Evolutionary conservation across 306 rosid genomes (phyloP), one percentile per base, ranked within the genome.

Genomic region (Cicer bijugum): DNA sequence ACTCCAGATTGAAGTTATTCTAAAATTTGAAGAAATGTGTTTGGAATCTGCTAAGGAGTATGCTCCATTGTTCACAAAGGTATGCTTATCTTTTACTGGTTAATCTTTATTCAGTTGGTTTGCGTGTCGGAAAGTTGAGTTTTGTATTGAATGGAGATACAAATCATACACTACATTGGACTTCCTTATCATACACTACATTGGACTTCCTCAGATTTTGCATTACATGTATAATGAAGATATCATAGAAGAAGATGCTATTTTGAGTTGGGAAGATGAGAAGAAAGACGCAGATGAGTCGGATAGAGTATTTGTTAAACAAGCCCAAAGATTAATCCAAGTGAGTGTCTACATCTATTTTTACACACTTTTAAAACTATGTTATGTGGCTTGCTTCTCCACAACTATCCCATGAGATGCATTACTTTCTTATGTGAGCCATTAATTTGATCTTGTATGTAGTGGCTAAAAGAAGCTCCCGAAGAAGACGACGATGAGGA

Each of bases 251-350:
- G 99, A 95, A 88, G 96, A 91, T 35, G 99, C 99, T 42, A 80
- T 95, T 87, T 77, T 92, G 62, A 86, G 86, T 80, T 95, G 97
- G 99, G 96, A 87, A 16, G 97, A 89, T 45, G 99, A 95, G 86
- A 92, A 89, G 77, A 82, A 79, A 75, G 86, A 86, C 0, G 97
- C 99, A 0, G 99, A 91, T 12, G 99, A 92, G 65, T 58, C 85
- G 0, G 99, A 95, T 78, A 95, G 81, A 83, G 77, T 88, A 72
- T 95, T 88, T 70, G 89, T 95, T 6, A 86, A 80, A 80, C 91
- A 90, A 80, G 88, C 99, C 1, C 87, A 87, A 79, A 70, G 51
- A 23, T 85, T 95, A 19, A 90, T 91, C 75, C 87, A 87, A 81
- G 99, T 91, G 82, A 81, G 89, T 68, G 40, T 60, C 62, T 40